Percentiles rank a stretch among this genome's conserved stretches.
phyloP scores from a whole-genome alignment of 2,329 filamentous ascomycete genomes.

The Cephalotrichum gorgonifer region DNA sequence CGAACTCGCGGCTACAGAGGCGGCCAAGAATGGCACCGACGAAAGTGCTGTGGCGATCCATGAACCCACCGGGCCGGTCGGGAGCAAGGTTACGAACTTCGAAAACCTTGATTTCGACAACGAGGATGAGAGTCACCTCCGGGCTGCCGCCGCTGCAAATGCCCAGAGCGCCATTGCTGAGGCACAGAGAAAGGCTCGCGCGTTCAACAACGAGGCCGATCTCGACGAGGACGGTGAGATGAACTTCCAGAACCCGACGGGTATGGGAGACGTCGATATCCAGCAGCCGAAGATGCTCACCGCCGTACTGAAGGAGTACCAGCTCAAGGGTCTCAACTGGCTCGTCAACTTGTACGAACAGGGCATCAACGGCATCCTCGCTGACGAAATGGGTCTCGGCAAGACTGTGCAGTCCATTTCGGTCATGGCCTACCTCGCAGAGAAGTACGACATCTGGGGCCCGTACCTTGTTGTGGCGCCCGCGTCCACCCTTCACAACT shows the following conservation, averaged over 20 bases:
- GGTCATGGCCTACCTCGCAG: constrained; percentile 96
- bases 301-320: constrained; percentile 94
- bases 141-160: constrained; percentile 82
- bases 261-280: constrained; percentile 86
- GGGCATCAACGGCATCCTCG: constrained; percentile 97
- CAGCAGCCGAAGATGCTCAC: constrained; percentile 90
- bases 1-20: constrained; percentile 46
- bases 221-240: constrained; percentile 91
- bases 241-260: constrained; percentile 98
- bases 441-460: constrained; percentile 96
- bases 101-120: constrained; percentile 93
- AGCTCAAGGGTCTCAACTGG: constrained; percentile 98
- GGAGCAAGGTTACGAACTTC: constrained; percentile 78
- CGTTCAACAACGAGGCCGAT: constrained; percentile 74
- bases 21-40: constrained; percentile 28
- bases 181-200: constrained; percentile 83
- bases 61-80: constrained; percentile 42
- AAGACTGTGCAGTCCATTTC: constrained; percentile 99
- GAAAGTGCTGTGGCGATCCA: constrained; percentile 37
- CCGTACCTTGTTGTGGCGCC: constrained; percentile 95
- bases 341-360: constrained; percentile 98
- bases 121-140: constrained; percentile 76
- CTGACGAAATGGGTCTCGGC: constrained; percentile 98
- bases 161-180: constrained; percentile 93
- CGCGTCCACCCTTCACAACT: constrained; percentile 94